These are phyloP conservation scores for Fusarium mangiferae DNA, from an alignment of 2,329 filamentous ascomycete genomes.

Conservation along the genomic window DNA sequence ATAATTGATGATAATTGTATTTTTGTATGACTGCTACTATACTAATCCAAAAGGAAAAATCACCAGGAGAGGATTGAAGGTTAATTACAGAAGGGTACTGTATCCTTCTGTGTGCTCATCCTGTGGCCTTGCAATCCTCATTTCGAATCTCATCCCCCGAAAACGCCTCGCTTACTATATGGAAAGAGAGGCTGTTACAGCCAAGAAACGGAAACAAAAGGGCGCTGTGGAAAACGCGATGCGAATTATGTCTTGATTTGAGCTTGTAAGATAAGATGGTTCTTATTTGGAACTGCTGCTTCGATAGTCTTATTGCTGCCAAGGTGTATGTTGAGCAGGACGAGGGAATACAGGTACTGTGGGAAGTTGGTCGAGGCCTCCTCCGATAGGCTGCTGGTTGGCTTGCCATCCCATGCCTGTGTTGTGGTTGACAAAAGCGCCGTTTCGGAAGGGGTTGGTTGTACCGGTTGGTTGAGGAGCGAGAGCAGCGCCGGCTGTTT, in stretches of 20 bases:
- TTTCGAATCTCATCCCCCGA: constrained; percentile 43
- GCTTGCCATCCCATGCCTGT: constrained; percentile 92
- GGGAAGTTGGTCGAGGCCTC: constrained; percentile 79
- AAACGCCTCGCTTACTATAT: constrained; percentile 50
- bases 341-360: constrained; percentile 89
- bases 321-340: constrained; percentile 71
- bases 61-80: constrained; percentile 22
- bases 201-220: constrained; percentile 27
- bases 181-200: constrained; percentile 39
- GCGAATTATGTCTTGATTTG: constrained; percentile 10
- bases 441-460: constrained; percentile 95
- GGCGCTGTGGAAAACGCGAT: constrained; percentile 15
- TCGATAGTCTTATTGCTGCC: constrained; percentile 60
- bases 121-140: constrained; percentile 26
- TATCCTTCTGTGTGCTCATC: neutral
- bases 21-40: constrained; percentile 38
- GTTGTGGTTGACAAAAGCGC: constrained; percentile 86
- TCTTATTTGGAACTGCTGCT: neutral
- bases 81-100: neutral
- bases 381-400: constrained; percentile 80
- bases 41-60: constrained; percentile 40
- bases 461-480: constrained; percentile 83
- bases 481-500: constrained; percentile 62
- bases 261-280: neutral
- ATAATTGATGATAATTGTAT: constrained; percentile 24